Base-by-base conservation (phyloP, 257 asterid genomes). In the Lithospermum erythrorhizon region DNA sequence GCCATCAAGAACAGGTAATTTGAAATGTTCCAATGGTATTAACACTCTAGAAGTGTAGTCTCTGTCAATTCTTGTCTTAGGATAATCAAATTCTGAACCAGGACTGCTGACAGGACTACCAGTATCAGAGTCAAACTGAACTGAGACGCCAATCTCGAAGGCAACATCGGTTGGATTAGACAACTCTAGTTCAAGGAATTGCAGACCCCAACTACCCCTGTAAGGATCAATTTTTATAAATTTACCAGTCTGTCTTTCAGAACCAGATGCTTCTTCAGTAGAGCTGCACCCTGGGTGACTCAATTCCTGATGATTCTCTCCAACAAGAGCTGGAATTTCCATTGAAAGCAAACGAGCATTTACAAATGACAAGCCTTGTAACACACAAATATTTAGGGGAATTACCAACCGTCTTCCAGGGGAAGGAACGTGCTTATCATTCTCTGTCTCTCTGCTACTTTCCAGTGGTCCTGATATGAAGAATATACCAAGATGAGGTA, bases 201-300 rank as follows among this genome's bases (percentile, higher is more conserved):
- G 97, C 55, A 93, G 78, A 52, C 99, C 99, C 99, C 99, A 93
- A 77, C 99, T 93, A 76, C 99, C 99, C 75, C 97, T 84, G 81
- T 86, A 86, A 59, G 99, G 99, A 75, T 93, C 97, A 27, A 93
- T 81, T 79, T 87, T 89, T 90, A 93, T 74, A 69, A 86, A 84
- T 66, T 87, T 79, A 65, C 89, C 97, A 35, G 84, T 66, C 68
- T 76, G 83, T 69, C 75, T 79, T 73, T 76, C 90, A 51, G 83
- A 69, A 68, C 74, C 66, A 62, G 73, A 69, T 63, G 63, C 73
- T 71, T 60, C 83, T 65, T 68, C 83, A 27, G 70, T 53, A 59
- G 62, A 64, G 18, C 79, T 75, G 65, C 66, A 65, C 53, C 72
- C 83, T 27, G 52, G 29, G 63, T 79, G 82, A 32, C 63, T 61